phyloP scores from a whole-genome alignment of 805 yeast genomes.

The Millerago galiae region DNA sequence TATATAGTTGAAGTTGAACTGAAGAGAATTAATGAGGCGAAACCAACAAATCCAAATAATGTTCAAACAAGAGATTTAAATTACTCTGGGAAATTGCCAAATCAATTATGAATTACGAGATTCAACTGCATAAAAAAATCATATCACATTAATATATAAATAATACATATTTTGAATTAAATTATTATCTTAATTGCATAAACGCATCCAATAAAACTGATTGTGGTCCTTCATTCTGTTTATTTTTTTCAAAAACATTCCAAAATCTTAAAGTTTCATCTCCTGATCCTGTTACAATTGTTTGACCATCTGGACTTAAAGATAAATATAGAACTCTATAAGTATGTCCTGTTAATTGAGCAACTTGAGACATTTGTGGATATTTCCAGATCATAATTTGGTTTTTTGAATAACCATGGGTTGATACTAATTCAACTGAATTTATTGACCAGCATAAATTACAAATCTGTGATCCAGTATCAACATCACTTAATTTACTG shows the following conservation, averaged over 20 bases:
- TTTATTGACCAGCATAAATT: conserved; percentile 89
- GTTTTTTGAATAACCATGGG: conserved; percentile 90
- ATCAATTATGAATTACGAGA: not conserved
- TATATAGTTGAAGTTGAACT: conserved; percentile 15
- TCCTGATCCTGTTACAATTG: conserved; percentile 97
- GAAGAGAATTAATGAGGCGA: conserved; percentile 5
- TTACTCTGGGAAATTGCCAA: conserved; percentile 1
- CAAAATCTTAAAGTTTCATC: conserved; percentile 95
- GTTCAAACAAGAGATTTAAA: not conserved
- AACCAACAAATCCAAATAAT: not conserved
- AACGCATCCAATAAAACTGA: conserved; percentile 69
- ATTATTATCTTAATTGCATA: conserved; percentile 52
- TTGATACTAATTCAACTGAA: conserved; percentile 86
- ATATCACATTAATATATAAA: too few species aligned
- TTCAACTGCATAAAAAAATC: too few species aligned
- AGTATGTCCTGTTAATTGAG: conserved; percentile 90
- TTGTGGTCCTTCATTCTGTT: conserved; percentile 49
- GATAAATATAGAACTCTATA: conserved; percentile 85
- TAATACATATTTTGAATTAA: too few species aligned
- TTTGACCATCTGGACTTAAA: conserved; percentile 91
- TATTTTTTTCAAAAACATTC: conserved; percentile 85
- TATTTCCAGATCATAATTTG: conserved; percentile 93
- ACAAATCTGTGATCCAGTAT: conserved; percentile 95
- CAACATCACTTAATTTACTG: conserved; percentile 64
- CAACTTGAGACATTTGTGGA: conserved; percentile 85